Evolutionary conservation across 1,284 basidiomycete species (phyloP).

Genomic region (Cutaneotrichosporon sp.): DNA sequence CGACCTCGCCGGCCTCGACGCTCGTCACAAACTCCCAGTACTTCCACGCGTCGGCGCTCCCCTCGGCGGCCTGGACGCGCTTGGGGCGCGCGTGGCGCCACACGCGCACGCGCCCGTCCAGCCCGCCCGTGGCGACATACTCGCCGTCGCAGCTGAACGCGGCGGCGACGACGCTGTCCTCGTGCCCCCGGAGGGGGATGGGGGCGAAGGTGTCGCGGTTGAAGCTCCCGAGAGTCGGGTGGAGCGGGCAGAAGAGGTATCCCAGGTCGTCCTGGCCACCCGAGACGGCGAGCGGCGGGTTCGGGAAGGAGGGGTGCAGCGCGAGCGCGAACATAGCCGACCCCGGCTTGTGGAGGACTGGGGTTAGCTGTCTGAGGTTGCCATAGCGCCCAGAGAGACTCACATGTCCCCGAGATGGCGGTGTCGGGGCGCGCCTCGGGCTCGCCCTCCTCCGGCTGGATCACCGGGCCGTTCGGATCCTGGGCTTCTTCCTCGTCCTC

Average conservation of each 20-base stretch:
- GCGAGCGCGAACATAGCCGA: conserved; percentile 81
- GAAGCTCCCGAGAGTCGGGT: conserved; percentile 19
- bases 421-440: conserved; percentile 28
- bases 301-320: conserved; percentile 70
- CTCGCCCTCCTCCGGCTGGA: conserved; percentile 30
- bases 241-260: conserved; percentile 69
- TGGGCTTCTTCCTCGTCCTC: conserved; percentile 55
- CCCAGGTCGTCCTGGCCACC: conserved; percentile 95
- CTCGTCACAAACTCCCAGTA: conserved; percentile 94
- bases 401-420: conserved; percentile 31
- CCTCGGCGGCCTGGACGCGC: no score
- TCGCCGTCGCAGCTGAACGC: conserved; percentile 87
- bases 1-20: conserved; percentile 86
- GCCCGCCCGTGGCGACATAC: conserved; percentile 90
- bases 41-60: conserved; percentile 69
- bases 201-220: conserved; percentile 71
- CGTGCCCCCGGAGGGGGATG: conserved; percentile 83
- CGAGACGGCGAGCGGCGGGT: conserved; percentile 78
- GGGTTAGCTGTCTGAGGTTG: no score
- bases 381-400: no score
- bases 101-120: conserved; percentile 92
- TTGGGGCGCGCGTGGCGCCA: conserved; percentile 78
- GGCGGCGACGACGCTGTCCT: conserved; percentile 80
- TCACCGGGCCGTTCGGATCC: conserved; percentile 44
- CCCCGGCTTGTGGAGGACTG: conserved; percentile 50